Evolutionary conservation across 805 yeast genomes (phyloP), one percentile per base, ranked within the genome.

Genomic region (Jamesozyma spencerorum): DNA sequence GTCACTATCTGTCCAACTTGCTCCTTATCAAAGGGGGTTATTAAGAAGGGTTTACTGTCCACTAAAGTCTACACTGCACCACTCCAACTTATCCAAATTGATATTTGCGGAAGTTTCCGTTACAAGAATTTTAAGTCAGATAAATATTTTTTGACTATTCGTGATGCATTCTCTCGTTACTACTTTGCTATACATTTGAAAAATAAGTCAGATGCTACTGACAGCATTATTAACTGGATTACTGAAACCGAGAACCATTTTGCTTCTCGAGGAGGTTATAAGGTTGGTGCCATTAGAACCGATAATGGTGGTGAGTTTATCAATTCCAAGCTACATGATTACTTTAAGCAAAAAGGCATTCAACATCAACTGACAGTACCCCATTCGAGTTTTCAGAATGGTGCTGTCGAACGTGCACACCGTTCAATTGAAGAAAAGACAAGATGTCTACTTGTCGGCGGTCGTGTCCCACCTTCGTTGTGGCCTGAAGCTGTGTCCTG

Each of bases 401-500:
- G n/a, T n/a, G n/a, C n/a, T n/a, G n/a, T n/a, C n/a, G n/a, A n/a
- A n/a, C n/a, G n/a, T n/a, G n/a, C n/a, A n/a, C n/a, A n/a, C n/a
- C n/a, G n/a, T n/a, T n/a, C n/a, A n/a, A n/a, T n/a, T n/a, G n/a
- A n/a, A n/a, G n/a, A n/a, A n/a, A n/a, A n/a, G n/a, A n/a, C n/a
- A n/a, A n/a, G n/a, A n/a, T n/a, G n/a, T n/a, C n/a, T n/a, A n/a
- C n/a, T n/a, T n/a, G n/a, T n/a, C n/a, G n/a, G n/a, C n/a, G n/a
- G n/a, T n/a, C n/a, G n/a, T n/a, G n/a, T n/a, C n/a, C 48, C 48
- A 2, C 38, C 39, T 8, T 35, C 39, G 2, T 38, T 47, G 15
- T 45, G 53, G 51, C 32, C 51, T 8, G 43, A 49, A 20, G 49
- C 49, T 24, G 38, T 49, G 7, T 18, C 38, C 2, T 34, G 33